phyloP scores from a whole-genome alignment of 2,329 filamentous ascomycete species.

The Fusarium domesticum region DNA sequence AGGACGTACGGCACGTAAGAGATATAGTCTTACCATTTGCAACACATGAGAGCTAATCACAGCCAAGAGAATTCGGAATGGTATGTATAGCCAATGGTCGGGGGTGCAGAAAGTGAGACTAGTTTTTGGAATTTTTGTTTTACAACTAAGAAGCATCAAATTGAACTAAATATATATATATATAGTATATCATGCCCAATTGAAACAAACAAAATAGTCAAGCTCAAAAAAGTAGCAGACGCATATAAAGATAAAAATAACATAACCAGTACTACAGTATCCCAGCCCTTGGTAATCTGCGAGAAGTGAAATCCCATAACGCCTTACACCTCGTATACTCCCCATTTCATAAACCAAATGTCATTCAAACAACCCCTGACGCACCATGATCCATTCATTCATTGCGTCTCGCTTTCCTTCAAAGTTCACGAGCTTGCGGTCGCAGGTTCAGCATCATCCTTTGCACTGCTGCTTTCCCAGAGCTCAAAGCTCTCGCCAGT shows the following conservation, averaged over 20 bases:
- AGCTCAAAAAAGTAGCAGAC: background rate
- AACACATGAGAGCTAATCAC: too few species aligned
- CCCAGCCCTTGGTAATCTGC: slow-evolving; percentile 32
- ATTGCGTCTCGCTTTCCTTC: slow-evolving; percentile 11
- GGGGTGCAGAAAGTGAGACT: too few species aligned
- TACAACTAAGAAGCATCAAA: background rate
- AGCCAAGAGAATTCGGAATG: too few species aligned
- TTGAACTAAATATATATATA: background rate
- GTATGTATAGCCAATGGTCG: too few species aligned
- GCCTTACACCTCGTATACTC: slow-evolving; percentile 10
- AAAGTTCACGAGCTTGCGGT: slow-evolving; percentile 22
- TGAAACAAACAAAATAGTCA: background rate
- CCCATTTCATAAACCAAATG: slow-evolving; percentile 1
- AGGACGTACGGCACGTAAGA: too few species aligned
- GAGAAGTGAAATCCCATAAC: slow-evolving; percentile 17
- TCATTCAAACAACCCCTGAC: slow-evolving; percentile 1
- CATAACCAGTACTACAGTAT: slow-evolving; percentile 25
- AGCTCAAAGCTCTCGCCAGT: slow-evolving; percentile 62
- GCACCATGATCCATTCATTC: slow-evolving; percentile 10
- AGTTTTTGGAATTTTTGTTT: too few species aligned
- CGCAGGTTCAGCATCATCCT: slow-evolving; percentile 50
- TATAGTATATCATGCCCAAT: background rate
- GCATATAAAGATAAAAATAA: slow-evolving; percentile 6
- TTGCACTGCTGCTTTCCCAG: slow-evolving; percentile 67
- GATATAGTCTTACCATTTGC: too few species aligned